Evolutionary conservation across 257 asterid genomes (phyloP), one percentile per base, ranked within the genome.

Genomic region (Solanum bulbocastanum): DNA sequence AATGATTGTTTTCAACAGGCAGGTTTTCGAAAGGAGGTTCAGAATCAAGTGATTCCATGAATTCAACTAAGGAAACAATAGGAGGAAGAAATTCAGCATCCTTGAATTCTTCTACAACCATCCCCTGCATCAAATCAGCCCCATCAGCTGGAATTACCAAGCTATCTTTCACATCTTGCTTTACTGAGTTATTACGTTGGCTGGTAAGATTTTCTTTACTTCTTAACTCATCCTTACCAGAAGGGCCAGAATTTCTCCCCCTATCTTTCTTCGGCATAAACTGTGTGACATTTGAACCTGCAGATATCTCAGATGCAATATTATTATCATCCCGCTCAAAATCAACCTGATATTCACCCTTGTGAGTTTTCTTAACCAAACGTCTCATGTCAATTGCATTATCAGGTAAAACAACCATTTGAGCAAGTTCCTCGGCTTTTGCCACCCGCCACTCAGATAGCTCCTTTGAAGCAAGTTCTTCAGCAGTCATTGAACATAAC

Each of bases 401-500:
- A 92, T 97, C 99, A 35, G 98, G 98, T 72, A 97, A 93, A 91
- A 97, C 99, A 40, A 93, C 93, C 98, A 95, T 94, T 87, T 95
- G 98, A 71, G 96, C 99, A 84, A 95, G 83, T 89, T 95, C 98
- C 90, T 97, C 98, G 9, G 98, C 99, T 91, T 97, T 97, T 78
- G 98, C 98, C 93, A 90, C 92, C 81, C 99, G 95, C 99, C 99
- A 97, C 88, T 97, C 92, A 14, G 99, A 94, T 42, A 97, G 91
- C 93, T 97, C 99, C 93, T 96, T 96, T 15, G 99, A 97, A 91
- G 99, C 99, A 91, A 97, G 99, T 89, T 97, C 99, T 90, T 97
- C 99, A 39, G 98, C 99, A 6, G 98, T 91, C 99, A 97, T 97
- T 40, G 99, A 92, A 87, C 99, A 96, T 87, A 97, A 88, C 90